Evolutionary conservation across 306 rosid genomes (phyloP).

Genomic region (Prinsepia uniflora): DNA sequence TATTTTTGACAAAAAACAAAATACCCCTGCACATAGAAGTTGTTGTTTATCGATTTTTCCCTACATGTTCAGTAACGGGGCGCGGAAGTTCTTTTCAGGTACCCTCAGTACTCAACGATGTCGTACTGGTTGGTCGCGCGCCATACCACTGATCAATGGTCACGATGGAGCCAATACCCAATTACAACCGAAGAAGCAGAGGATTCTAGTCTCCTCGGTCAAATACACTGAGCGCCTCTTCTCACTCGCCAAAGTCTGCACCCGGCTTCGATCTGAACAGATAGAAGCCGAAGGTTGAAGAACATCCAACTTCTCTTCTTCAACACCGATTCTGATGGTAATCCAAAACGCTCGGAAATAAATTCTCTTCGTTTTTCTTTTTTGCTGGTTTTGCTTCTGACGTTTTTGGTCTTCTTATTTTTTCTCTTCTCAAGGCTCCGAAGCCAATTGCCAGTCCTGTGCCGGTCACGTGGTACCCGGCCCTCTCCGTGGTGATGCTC

Average conservation of each 20-base stretch:
- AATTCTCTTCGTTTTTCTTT: neutral
- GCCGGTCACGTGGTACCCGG: conserved; percentile 76
- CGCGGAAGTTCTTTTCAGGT: too few species aligned
- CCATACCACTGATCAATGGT: neutral
- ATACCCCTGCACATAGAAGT: too few species aligned
- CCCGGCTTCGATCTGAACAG: neutral
- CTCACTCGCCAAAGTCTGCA: neutral
- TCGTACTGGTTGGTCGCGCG: too few species aligned
- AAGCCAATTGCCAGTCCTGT: conserved; percentile 86
- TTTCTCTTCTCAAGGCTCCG: conserved; percentile 48
- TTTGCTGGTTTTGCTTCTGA: neutral
- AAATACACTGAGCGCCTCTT: neutral
- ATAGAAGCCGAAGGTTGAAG: neutral
- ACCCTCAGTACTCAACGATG: neutral
- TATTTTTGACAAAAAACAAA: too few species aligned
- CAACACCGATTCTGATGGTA: neutral
- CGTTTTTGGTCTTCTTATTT: neutral
- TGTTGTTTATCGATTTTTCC: too few species aligned
- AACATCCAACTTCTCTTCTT: neutral
- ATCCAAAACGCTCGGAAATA: neutral
- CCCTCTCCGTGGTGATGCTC: conserved; percentile 68
- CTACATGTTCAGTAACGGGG: too few species aligned
- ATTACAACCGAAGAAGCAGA: neutral
- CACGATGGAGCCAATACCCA: neutral
- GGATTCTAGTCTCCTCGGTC: neutral